Conservation (phyloP, 164 flowering plant genomes). For the Santalum album region DNA sequence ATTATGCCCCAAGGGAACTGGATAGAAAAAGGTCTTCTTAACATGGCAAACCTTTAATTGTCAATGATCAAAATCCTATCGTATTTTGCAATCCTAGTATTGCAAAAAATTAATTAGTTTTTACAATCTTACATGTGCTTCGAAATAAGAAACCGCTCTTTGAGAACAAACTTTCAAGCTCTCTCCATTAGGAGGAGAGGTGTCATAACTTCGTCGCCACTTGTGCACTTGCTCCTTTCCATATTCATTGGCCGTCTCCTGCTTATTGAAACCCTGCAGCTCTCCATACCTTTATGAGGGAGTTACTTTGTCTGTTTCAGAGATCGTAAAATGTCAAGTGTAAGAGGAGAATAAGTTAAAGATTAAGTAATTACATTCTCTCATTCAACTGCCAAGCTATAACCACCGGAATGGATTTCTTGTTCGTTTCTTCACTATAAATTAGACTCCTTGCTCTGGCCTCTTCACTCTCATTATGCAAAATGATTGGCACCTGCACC, state of each 20-base stretch:
- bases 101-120: not conserved
- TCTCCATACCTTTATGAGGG: conserved; percentile 3
- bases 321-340: too few species aligned
- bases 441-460: not conserved
- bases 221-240: conserved; percentile 4
- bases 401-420: conserved; percentile 1
- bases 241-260: conserved; percentile 1
- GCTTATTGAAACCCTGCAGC: conserved; percentile 5
- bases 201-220: conserved; percentile 5
- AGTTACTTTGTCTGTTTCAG: too few species aligned
- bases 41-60: too few species aligned
- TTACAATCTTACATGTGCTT: conserved; percentile 3
- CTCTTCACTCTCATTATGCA: conserved; percentile 4
- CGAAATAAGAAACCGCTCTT: conserved; percentile 3
- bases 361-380: conserved; percentile 2
- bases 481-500: conserved; percentile 1
- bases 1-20: too few species aligned
- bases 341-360: not conserved
- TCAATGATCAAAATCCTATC: not conserved
- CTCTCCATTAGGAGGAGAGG: conserved; percentile 3
- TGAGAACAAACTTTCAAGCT: conserved; percentile 5
- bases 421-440: conserved; percentile 5
- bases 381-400: conserved; percentile 4
- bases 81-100: not conserved
- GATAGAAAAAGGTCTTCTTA: too few species aligned